phyloP scores from a whole-genome alignment of 306 rosid species.

The Herpetospermum pedunculosum region DNA sequence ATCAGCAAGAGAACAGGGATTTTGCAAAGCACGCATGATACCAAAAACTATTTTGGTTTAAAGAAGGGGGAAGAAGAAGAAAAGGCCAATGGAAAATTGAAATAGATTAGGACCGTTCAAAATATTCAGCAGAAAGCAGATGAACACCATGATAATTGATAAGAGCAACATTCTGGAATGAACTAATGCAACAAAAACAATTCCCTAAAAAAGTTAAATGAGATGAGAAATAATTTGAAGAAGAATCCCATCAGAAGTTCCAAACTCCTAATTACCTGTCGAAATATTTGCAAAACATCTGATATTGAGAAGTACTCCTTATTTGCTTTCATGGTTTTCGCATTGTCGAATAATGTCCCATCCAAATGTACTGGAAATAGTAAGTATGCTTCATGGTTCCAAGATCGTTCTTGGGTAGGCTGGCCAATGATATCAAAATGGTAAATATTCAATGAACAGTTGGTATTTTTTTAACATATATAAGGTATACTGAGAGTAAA shows the following conservation, averaged over 20 bases:
- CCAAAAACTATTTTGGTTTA: background rate
- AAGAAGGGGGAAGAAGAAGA: background rate
- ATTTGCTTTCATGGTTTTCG: slow-evolving; percentile 62
- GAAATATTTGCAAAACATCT: slow-evolving; percentile 85
- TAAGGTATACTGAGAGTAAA: background rate
- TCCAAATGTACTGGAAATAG: slow-evolving; percentile 97
- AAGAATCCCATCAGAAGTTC: background rate
- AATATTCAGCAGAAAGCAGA: background rate
- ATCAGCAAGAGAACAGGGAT: background rate
- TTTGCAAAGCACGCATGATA: background rate
- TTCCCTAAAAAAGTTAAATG: background rate
- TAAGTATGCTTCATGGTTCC: slow-evolving; percentile 92
- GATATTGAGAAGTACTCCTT: slow-evolving; percentile 76
- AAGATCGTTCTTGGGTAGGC: slow-evolving; percentile 75
- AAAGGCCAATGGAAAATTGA: background rate
- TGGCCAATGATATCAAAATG: slow-evolving; percentile 22
- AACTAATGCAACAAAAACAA: background rate
- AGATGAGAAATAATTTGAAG: background rate
- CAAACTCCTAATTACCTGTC: slow-evolving; percentile 45
- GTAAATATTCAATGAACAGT: background rate
- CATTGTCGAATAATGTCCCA: slow-evolving; percentile 89
- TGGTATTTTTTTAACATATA: background rate
- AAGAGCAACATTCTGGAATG: background rate
- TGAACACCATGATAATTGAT: background rate
- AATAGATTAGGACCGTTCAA: background rate